Base-by-base conservation (phyloP, 768 basidiomycete genomes). In the Russula foetens region DNA sequence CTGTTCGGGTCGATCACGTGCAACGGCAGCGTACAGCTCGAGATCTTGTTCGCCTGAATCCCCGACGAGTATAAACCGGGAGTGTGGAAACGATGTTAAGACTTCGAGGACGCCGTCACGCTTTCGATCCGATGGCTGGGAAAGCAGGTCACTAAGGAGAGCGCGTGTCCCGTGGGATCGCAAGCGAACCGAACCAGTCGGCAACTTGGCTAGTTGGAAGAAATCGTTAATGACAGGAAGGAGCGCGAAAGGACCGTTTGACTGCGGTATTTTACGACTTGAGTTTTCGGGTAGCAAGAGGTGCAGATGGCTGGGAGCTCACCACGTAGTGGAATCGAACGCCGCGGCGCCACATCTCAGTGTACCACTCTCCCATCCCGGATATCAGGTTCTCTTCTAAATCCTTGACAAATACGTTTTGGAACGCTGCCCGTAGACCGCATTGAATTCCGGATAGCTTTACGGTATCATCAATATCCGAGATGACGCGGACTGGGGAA, bases 11-110 rank as follows among this genome's bases (percentile, higher is more conserved):
- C 84, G 76, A 58, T 90, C 85, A 19, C 75, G 71, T 0, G 96
- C 92, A 19, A 96, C 69, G 3, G 83, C 77, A 15, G 86, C 77
- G 70, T 98, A 98, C 2, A 98, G 77, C 71, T 98, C 94, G 46
- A 98, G 74, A 72, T 98, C 96, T 66, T 97, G 95, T 69, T 98
- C 96, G 35, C 95, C 96, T 0, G 86, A 84, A 71, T 98, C 96
- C 7, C 96, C 96, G 43, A 98, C 77, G 51, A 95, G 81, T 68
- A 98, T 72, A 73, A 98, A 97, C 41, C 73, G 76, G 1, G 89
- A 84, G 43, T 83, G 76, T 0, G 84, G 83, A 70, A 95, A 95
- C 2, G 82, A 75, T 41, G 87, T 80, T 14, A 95, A 75, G 23
- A 92, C 77, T 41, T 94, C 90, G n/a, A 86, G 69, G 8, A 98